phyloP scores from a whole-genome alignment of 1,139 yeast genomes.

The Saccharomycopsis crataegensis region DNA sequence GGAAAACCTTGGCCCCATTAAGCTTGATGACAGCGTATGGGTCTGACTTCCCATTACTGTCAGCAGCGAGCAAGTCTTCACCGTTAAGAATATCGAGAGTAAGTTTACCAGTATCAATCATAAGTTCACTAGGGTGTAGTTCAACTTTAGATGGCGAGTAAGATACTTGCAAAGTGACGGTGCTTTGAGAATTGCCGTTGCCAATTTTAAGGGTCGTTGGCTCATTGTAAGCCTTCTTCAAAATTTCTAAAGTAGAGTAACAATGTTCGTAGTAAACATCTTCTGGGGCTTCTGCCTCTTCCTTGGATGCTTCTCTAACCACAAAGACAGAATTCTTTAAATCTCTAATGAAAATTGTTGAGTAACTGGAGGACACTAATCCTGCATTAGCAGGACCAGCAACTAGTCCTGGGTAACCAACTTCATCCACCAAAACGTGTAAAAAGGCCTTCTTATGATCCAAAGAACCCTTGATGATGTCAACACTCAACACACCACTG shows the following conservation, averaged over 20 bases:
- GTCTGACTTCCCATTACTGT: constrained; percentile 69
- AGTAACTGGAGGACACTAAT: constrained; percentile 31
- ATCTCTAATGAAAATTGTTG: constrained; percentile 61
- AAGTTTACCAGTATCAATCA: constrained; percentile 59
- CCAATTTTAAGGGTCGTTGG: constrained; percentile 42
- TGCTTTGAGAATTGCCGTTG: constrained; percentile 29
- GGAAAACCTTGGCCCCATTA: constrained; percentile 48
- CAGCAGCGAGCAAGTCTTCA: constrained; percentile 46
- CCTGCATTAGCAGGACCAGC: constrained; percentile 34
- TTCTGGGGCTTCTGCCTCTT: constrained; percentile 38
- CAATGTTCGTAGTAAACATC: constrained; percentile 45
- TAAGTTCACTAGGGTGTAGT: constrained; percentile 51
- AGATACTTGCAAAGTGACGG: constrained; percentile 43
- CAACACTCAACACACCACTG: constrained; percentile 55
- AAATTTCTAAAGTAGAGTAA: constrained; percentile 45
- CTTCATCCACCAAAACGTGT: constrained; percentile 60
- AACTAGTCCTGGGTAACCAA: constrained; percentile 49
- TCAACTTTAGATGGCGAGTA: constrained; percentile 51
- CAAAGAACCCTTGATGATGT: constrained; percentile 43
- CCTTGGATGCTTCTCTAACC: constrained; percentile 48
- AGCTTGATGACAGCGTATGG: constrained; percentile 49
- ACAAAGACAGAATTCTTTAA: constrained; percentile 51
- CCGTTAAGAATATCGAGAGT: constrained; percentile 52
- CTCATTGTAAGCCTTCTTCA: constrained; percentile 39
- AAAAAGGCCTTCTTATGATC: constrained; percentile 42